phyloP scores from a whole-genome alignment of 768 basidiomycete genomes.

The Lactifluus pinguis region DNA sequence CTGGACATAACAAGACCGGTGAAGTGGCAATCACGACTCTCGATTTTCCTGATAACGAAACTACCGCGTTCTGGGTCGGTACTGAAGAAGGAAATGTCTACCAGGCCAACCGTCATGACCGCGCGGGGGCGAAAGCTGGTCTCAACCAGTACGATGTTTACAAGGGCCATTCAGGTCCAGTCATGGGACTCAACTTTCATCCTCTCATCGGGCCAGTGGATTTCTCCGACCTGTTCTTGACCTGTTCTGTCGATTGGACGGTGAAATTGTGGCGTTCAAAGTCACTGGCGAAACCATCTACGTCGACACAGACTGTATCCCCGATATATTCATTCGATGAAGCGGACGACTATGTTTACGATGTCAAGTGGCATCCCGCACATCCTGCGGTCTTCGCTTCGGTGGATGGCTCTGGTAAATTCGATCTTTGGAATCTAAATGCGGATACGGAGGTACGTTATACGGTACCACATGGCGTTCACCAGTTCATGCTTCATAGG shows the following conservation, averaged over 20 bases:
- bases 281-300: slow-evolving; percentile 64
- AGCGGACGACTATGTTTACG: slow-evolving; percentile 97
- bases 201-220: slow-evolving; percentile 86
- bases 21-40: slow-evolving; percentile 92
- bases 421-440: slow-evolving; percentile 97
- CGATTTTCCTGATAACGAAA: slow-evolving; percentile 94
- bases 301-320: slow-evolving; percentile 41
- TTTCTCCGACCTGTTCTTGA: slow-evolving; percentile 91
- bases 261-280: slow-evolving; percentile 93
- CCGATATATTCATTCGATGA: slow-evolving; percentile 95
- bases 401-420: slow-evolving; percentile 91
- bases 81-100: slow-evolving; percentile 98
- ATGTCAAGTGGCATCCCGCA: slow-evolving; percentile 94
- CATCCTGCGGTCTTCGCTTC: slow-evolving; percentile 93
- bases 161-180: slow-evolving; percentile 84
- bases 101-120: slow-evolving; percentile 93
- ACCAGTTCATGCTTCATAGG: slow-evolving; percentile 37
- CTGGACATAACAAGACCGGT: slow-evolving; percentile 91
- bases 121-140: slow-evolving; percentile 94
- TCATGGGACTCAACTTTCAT: slow-evolving; percentile 94
- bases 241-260: slow-evolving; percentile 94
- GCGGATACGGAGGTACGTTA: slow-evolving; percentile 83
- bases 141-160: slow-evolving; percentile 91
- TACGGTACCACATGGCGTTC: neutral
- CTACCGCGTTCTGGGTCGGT: slow-evolving; percentile 94